Evolutionary conservation across 768 basidiomycete genomes (phyloP), one percentile per base, ranked within the genome.

Genomic region (Boletus subcaerulescens): DNA sequence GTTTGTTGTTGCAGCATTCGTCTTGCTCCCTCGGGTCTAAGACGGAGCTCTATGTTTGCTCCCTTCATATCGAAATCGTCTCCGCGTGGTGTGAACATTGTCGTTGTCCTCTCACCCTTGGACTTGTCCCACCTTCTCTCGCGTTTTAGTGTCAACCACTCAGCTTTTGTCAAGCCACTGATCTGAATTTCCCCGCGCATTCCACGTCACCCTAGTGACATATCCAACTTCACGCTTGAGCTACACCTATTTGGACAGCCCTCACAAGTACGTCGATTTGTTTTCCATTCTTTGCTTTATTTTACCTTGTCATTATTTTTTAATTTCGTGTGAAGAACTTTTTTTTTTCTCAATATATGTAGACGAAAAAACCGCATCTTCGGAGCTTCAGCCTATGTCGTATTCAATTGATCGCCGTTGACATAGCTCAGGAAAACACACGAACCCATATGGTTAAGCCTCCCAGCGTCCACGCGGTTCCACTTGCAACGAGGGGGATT

Each of bases 401-500:
- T 62, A 69, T 65, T 65, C 57, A 56, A 54, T 70, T 72, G 71
- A 71, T 71, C 67, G 65, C 69, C 69, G 69, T 69, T 60, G 58
- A 67, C 65, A 63, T 57, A 49, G 65, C 63, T 58, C 57, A 63
- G 63, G 60, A 65, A 65, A 56, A 67, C 57, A 69, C 59, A 68
- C 61, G 60, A 44, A 61, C 58, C 50, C 45, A 65, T 71, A 72
- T 67, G 67, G 71, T 56, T 45, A 68, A 60, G 64, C 59, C 58
- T 59, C 61, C 45, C 57, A 53, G 38, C 55, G 26, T 53, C 58
- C 65, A 65, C 60, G 63, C 63, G 65, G 62, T 61, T 60, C 56
- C 63, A 65, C 48, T 57, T 49, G 50, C 58, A 58, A 55, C 52
- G 51, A 54, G 45, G 45, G 35, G n/a, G 51, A 57, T 50, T 58